Base-by-base conservation (phyloP, 805 yeast species). In the Lipomyces kockii region DNA sequence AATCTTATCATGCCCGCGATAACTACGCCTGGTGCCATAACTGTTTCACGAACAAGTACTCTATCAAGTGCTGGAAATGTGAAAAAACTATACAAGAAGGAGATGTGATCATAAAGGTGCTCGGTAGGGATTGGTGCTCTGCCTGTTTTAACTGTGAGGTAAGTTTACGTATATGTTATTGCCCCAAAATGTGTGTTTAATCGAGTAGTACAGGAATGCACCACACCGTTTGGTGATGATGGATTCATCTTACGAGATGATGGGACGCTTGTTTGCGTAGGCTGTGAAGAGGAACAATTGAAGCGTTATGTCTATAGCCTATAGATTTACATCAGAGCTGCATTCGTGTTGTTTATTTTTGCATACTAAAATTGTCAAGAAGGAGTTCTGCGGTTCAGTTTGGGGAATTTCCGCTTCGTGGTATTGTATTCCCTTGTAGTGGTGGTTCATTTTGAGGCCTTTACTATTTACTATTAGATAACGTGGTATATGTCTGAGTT, bases 41-140 rank as follows among this genome's bases (percentile, higher is more conserved):
- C 6, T 77, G 80, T 59, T 72, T 75, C 60, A 64, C 56, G 51
- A 68, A 66, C 17, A 72, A 66, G 60, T 73, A 75, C 9, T 72
- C 74, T 2, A 57, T 65, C 29, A 75, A 72, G 64, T 77, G 80
- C 68, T 76, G 79, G 79, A 74, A 74, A 58, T 77, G 79, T 65
- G 54, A 35, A 2, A 20, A 58, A 14, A 53, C 58, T 67, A 76
- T 64, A 37, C 62, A 64, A 51, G 75, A 62, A 27, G 65, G 57
- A 64, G 70, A 35, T 39, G 66, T 55, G 8, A 62, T 70, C 11
- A 73, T 76, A 43, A 76, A 75, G 39, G 78, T 76, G 1, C 66
- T 76, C 27, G 78, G 76, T 1, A 51, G 78, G 29, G 69, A 67
- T 11, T 76, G 79, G 79, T 76, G 79, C 63, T 32, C 67, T n/a